A percentile compares a stretch with the other conserved stretches of the same genome.
Conservation (phyloP, 768 basidiomycete species). For the Rhodosporidiobolus odoratus region DNA sequence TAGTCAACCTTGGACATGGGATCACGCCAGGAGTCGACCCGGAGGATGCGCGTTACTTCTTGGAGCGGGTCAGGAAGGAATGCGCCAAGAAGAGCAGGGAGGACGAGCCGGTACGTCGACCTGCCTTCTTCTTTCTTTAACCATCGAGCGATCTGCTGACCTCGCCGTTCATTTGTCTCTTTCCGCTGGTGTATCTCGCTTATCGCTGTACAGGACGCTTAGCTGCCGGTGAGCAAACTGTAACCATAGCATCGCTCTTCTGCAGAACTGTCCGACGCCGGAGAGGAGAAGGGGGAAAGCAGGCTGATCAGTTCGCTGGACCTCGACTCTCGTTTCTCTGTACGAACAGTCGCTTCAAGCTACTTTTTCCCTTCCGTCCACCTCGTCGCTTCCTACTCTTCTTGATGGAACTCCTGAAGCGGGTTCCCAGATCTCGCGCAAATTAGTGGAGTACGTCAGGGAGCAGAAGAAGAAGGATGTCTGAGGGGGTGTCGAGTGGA, state of each 20-base stretch:
- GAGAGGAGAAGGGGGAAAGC: too few species aligned
- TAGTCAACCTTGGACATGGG: slow-evolving; percentile 93
- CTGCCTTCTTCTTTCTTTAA: not conserved
- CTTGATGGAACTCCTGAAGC: too few species aligned
- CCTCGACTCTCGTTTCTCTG: too few species aligned
- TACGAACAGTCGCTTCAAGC: too few species aligned
- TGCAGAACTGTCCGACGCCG: too few species aligned
- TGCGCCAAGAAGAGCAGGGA: slow-evolving; percentile 21
- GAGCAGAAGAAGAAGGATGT: too few species aligned
- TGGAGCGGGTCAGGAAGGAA: slow-evolving; percentile 36
- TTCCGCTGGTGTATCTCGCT: not conserved
- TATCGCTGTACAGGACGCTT: slow-evolving; percentile 13
- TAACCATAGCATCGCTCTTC: not conserved
- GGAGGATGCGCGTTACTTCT: slow-evolving; percentile 66
- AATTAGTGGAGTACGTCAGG: too few species aligned
- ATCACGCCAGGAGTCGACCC: slow-evolving; percentile 94
- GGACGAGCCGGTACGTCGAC: slow-evolving; percentile 21
- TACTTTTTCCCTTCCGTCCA: too few species aligned
- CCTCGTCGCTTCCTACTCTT: too few species aligned
- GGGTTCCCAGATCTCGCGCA: too few species aligned
- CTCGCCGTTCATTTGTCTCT: not conserved
- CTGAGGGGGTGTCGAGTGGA: too few species aligned
- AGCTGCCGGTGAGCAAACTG: slow-evolving; percentile 25
- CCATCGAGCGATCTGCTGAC: not conserved
- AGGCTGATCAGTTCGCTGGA: too few species aligned